Percentiles rank a stretch among this genome's conserved stretches.
Conservation (phyloP, 1,139 yeast genomes). For the Saccharomyces hybrid region DNA sequence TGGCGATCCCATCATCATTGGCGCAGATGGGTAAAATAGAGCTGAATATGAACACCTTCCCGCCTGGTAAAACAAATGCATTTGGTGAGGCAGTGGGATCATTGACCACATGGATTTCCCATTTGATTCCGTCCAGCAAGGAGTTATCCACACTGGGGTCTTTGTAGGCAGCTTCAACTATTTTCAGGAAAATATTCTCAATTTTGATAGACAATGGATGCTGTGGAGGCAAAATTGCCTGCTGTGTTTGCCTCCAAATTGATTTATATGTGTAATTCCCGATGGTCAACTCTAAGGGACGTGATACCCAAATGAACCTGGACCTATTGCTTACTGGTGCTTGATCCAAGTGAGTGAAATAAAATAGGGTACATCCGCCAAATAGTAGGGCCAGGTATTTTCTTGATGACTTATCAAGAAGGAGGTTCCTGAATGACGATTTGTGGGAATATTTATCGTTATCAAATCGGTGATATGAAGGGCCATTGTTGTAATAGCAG, state of each 20-base stretch:
- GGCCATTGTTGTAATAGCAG: neutral
- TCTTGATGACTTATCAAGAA: constrained; percentile 25
- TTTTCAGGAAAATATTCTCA: constrained; percentile 49
- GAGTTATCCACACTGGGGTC: constrained; percentile 34
- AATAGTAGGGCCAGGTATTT: constrained; percentile 24
- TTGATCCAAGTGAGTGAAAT: constrained; percentile 57
- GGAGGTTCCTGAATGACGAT: constrained; percentile 9
- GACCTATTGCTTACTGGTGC: constrained; percentile 78
- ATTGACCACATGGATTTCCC: constrained; percentile 79
- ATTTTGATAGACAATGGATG: constrained; percentile 56
- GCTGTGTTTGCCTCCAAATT: constrained; percentile 43
- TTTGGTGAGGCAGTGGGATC: constrained; percentile 73
- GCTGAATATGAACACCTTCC: constrained; percentile 84
- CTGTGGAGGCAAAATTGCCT: constrained; percentile 41
- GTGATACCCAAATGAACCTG: constrained; percentile 68
- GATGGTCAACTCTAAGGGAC: constrained; percentile 54
- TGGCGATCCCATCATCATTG: constrained; percentile 87
- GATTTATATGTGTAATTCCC: constrained; percentile 65
- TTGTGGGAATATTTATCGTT: constrained; percentile 13
- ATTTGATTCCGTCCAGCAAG: constrained; percentile 37
- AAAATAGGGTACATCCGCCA: constrained; percentile 41
- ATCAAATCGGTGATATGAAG: constrained; percentile 29
- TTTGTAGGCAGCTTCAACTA: constrained; percentile 49
- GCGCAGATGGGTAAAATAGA: constrained; percentile 71
- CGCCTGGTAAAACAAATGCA: constrained; percentile 94